These are phyloP conservation scores for Golubevia sp. DNA, from an alignment of 1,284 basidiomycete genomes.

Conservation along the genomic window DNA sequence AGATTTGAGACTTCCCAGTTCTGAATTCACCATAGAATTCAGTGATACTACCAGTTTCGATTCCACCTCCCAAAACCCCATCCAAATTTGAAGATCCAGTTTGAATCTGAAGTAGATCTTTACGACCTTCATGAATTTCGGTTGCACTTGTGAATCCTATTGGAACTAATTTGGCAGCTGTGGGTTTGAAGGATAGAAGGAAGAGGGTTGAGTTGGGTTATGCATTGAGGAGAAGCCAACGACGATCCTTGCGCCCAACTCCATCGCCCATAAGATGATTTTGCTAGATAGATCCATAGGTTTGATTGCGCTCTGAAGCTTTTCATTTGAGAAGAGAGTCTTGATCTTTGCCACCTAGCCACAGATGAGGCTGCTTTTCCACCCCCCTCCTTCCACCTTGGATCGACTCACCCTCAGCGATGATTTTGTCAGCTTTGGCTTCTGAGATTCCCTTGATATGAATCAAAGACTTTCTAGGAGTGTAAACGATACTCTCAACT, in stretches of 20 bases:
- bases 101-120: slow-evolving; percentile 95
- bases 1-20: slow-evolving; percentile 97
- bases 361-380: no score
- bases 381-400: no score
- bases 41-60: slow-evolving; percentile 98
- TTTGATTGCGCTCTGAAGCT: no score
- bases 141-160: slow-evolving; percentile 98
- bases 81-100: slow-evolving; percentile 96
- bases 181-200: not conserved
- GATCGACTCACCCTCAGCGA: slow-evolving; percentile 76
- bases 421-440: slow-evolving; percentile 94
- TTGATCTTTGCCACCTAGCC: no score
- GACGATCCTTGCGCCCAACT: not conserved
- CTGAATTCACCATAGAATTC: slow-evolving; percentile 98
- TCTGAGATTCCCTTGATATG: slow-evolving; percentile 97
- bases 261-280: no score
- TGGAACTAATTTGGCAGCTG: slow-evolving; percentile 93
- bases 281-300: no score
- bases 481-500: slow-evolving; percentile 94
- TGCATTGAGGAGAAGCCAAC: not conserved
- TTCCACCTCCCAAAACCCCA: slow-evolving; percentile 91
- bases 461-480: slow-evolving; percentile 89
- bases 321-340: no score
- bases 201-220: not conserved
- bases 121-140: slow-evolving; percentile 86